These are phyloP conservation scores for Cyberlindnera americana DNA, from an alignment of 805 yeast genomes.

Conservation along the genomic window DNA sequence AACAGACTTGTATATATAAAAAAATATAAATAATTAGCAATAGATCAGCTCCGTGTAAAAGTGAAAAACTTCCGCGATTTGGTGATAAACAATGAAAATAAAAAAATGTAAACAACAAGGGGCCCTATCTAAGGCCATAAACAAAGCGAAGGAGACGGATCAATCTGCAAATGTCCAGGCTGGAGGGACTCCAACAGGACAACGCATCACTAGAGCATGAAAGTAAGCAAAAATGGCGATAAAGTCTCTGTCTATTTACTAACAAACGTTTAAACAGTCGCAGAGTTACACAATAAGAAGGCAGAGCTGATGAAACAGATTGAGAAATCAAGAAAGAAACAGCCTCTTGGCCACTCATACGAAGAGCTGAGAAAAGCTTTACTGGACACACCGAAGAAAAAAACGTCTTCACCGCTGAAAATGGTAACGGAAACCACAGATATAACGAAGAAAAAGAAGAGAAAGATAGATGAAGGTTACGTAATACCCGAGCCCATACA, in stretches of 20 bases:
- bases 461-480: conserved; percentile 17
- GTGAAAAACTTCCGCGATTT: too few species aligned
- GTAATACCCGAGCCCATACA: conserved; percentile 22
- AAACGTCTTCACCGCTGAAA: background rate
- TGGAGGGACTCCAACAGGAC: conserved; percentile 34
- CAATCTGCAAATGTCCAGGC: conserved; percentile 24
- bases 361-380: conserved; percentile 25
- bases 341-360: conserved; percentile 27
- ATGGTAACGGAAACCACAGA: background rate
- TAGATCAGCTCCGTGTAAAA: background rate
- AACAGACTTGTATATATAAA: conserved; percentile 3
- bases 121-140: too few species aligned
- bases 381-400: conserved; percentile 6
- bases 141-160: too few species aligned
- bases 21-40: background rate
- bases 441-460: background rate
- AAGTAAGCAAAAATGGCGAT: conserved; percentile 23
- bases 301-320: conserved; percentile 24
- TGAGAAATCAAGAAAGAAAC: conserved; percentile 24
- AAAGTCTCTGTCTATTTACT: too few species aligned
- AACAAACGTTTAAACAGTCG: conserved; percentile 18
- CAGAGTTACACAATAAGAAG: conserved; percentile 22
- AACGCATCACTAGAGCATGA: conserved; percentile 34
- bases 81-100: background rate
- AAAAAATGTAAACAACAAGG: background rate